A percentile compares a stretch with the other conserved stretches of the same genome.
Conservation (phyloP, 2,329 filamentous ascomycete genomes). For the Pseudogymnoascus sp. region DNA sequence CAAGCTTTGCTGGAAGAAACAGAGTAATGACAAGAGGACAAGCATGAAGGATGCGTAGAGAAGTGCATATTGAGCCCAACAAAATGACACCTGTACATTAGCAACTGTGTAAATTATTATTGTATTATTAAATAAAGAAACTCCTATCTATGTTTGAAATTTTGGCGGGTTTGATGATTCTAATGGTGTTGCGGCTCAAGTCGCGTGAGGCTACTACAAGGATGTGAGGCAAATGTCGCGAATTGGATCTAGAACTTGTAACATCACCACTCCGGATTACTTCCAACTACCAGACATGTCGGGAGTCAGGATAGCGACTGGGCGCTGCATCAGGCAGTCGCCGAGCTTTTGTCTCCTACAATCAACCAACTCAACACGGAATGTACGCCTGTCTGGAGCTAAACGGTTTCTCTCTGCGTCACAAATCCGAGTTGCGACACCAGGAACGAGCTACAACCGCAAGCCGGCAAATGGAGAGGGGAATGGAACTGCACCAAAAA, state of each 20-base stretch:
- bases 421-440: slow-evolving; percentile 18
- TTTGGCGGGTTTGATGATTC: not conserved
- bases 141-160: not conserved
- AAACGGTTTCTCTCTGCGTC: slow-evolving; percentile 17
- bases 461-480: slow-evolving; percentile 15
- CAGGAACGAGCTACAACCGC: slow-evolving; percentile 21
- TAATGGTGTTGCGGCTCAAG: slow-evolving; percentile 12
- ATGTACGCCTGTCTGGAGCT: not conserved
- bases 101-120: slow-evolving; percentile 9
- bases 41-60: slow-evolving; percentile 59
- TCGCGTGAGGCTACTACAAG: slow-evolving; percentile 5
- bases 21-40: slow-evolving; percentile 80
- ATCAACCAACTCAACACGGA: not conserved
- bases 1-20: slow-evolving; percentile 80
- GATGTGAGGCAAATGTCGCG: not conserved
- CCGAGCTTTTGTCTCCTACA: not conserved
- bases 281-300: slow-evolving; percentile 4
- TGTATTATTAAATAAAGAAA: slow-evolving; percentile 7
- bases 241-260: not conserved
- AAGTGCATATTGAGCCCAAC: not conserved
- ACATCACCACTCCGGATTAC: not conserved
- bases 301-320: not conserved
- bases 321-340: not conserved
- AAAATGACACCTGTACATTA: not conserved
- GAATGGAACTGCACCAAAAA: not conserved